Evolutionary conservation across 192 early-diverging fungal species (phyloP).

Genomic region (Radiomyces spectabilis): DNA sequence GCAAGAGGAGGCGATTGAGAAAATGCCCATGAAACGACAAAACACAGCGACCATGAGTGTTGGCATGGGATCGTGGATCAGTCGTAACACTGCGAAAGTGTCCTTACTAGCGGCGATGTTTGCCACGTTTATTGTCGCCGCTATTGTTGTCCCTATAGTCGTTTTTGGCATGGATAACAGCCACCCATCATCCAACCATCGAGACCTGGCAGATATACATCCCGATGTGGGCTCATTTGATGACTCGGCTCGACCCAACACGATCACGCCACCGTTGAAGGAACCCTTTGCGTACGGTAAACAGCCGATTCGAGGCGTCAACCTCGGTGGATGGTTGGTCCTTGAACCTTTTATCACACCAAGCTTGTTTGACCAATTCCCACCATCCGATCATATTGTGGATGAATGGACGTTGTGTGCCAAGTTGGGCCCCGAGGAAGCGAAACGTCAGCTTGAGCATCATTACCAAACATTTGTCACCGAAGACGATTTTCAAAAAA

Average conservation of each 20-base stretch:
- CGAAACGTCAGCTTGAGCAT: conserved; percentile 32
- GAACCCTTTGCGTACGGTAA: conserved; percentile 32
- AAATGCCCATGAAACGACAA: too few relatives aligned
- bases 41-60: too few relatives aligned
- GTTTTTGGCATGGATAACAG: too few relatives aligned
- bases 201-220: too few relatives aligned
- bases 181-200: too few relatives aligned
- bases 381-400: conserved; percentile 19
- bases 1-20: too few relatives aligned
- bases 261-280: conserved; percentile 31
- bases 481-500: conserved; percentile 47
- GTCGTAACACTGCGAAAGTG: too few relatives aligned
- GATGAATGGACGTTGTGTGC: conserved; percentile 63
- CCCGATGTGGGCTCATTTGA: too few relatives aligned
- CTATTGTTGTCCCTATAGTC: too few relatives aligned
- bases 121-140: too few relatives aligned
- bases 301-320: conserved; percentile 54
- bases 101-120: too few relatives aligned
- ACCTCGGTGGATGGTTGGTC: conserved; percentile 65
- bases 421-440: conserved; percentile 44
- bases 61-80: too few relatives aligned
- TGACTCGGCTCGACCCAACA: conserved; percentile 17
- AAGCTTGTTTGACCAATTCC: conserved; percentile 35
- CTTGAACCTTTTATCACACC: conserved; percentile 53
- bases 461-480: conserved; percentile 59